A percentile compares a stretch with the other conserved stretches of the same genome.
phyloP scores from a whole-genome alignment of 2,329 filamentous ascomycete species.

The Westerdykella ornata region DNA sequence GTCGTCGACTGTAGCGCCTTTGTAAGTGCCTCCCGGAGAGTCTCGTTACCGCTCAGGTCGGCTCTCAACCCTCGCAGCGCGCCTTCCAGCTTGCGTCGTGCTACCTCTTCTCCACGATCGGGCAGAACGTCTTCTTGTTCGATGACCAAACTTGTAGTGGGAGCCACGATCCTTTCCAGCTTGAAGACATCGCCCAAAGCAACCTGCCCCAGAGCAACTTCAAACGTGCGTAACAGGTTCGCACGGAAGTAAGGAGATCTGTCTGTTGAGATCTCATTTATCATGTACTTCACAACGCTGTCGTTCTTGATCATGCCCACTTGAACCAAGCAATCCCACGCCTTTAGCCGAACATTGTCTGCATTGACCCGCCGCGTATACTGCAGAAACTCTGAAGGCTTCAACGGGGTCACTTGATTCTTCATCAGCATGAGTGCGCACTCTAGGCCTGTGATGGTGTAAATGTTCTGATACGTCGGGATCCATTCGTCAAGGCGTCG shows the following conservation, averaged over 20 bases:
- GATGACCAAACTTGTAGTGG: constrained; percentile 47
- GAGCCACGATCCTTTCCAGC: constrained; percentile 22
- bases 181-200: constrained; percentile 49
- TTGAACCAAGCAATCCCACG: constrained; percentile 53
- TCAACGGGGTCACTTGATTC: constrained; percentile 47
- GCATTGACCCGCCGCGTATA: constrained; percentile 56
- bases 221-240: constrained; percentile 48
- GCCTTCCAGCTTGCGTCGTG: constrained; percentile 52
- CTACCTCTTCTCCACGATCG: constrained; percentile 47
- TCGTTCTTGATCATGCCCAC: constrained; percentile 49
- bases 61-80: constrained; percentile 52
- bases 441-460: constrained; percentile 55
- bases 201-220: constrained; percentile 51
- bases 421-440: constrained; percentile 52
- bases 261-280: constrained; percentile 52
- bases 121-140: constrained; percentile 45
- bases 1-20: constrained; percentile 48
- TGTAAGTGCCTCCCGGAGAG: constrained; percentile 51
- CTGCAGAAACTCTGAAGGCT: constrained; percentile 53
- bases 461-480: constrained; percentile 58
- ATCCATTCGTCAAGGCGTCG: constrained; percentile 62
- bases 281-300: constrained; percentile 50
- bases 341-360: constrained; percentile 53
- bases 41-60: constrained; percentile 45
- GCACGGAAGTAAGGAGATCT: constrained; percentile 53